These are phyloP conservation scores for Acrocalymma vagum DNA, from an alignment of 2,329 filamentous ascomycete species.

Conservation along the genomic window DNA sequence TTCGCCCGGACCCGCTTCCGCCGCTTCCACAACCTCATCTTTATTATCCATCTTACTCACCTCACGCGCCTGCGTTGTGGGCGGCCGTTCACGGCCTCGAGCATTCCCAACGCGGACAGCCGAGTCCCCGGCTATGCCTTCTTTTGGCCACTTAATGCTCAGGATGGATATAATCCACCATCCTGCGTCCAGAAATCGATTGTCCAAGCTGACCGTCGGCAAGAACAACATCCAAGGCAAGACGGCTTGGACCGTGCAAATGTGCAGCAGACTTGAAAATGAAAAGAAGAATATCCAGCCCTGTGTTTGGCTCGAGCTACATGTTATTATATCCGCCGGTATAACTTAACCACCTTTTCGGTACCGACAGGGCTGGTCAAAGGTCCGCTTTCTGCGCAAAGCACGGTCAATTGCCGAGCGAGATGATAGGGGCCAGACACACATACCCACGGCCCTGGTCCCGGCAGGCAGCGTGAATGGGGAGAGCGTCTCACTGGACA, in stretches of 20 bases:
- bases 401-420: slow-evolving; percentile 17
- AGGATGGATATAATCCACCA: slow-evolving; percentile 16
- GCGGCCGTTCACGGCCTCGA: neutral
- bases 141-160: slow-evolving; percentile 11
- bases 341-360: slow-evolving; percentile 25
- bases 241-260: slow-evolving; percentile 13
- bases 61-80: neutral
- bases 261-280: too few species aligned
- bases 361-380: slow-evolving; percentile 11
- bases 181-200: slow-evolving; percentile 4
- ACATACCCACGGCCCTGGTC: slow-evolving; percentile 18
- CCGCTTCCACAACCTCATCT: too few species aligned
- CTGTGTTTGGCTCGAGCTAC: slow-evolving; percentile 9
- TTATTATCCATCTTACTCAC: neutral
- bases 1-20: neutral
- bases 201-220: slow-evolving; percentile 20
- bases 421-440: slow-evolving; percentile 18
- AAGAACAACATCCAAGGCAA: slow-evolving; percentile 2
- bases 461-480: slow-evolving; percentile 4
- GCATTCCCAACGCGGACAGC: slow-evolving; percentile 1
- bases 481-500: too few species aligned
- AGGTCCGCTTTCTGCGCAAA: slow-evolving; percentile 14
- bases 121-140: slow-evolving; percentile 1
- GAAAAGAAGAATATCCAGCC: slow-evolving; percentile 7
- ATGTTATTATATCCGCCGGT: slow-evolving; percentile 14